A percentile compares a stretch with the other conserved stretches of the same genome.
Conservation (phyloP, 768 basidiomycete species). For the Phanerochaete carnosa region DNA sequence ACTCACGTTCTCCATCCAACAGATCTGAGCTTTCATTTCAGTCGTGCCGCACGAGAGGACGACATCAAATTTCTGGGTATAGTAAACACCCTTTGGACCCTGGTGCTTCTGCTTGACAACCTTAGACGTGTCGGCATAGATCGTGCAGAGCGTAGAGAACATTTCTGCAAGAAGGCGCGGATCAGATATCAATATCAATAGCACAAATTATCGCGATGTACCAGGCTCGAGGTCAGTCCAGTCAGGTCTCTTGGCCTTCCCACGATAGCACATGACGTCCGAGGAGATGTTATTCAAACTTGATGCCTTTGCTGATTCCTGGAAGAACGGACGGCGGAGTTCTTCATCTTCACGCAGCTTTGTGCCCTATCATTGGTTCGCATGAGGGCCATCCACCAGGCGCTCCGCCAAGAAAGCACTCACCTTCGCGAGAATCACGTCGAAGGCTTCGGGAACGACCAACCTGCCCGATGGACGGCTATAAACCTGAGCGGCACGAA, state of each 20-base stretch:
- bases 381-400: not conserved
- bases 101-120: conserved; percentile 6
- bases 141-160: conserved; percentile 25
- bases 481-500: not conserved
- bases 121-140: conserved; percentile 26
- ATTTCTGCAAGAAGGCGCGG: conserved; percentile 30
- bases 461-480: not conserved
- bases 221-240: conserved; percentile 35
- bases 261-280: conserved; percentile 26
- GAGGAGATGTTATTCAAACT: not conserved
- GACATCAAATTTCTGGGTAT: conserved; percentile 32
- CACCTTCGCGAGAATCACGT: not conserved
- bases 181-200: not conserved
- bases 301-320: not conserved
- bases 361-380: not conserved
- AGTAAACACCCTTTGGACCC: conserved; percentile 18
- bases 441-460: not conserved
- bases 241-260: conserved; percentile 20
- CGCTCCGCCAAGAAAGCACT: not conserved
- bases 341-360: not conserved
- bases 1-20: conserved; percentile 37
- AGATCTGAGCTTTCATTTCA: conserved; percentile 44
- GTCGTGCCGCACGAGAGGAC: conserved; percentile 42
- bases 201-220: conserved; percentile 5
- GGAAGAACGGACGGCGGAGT: not conserved